phyloP scores from a whole-genome alignment of 768 basidiomycete species.

The Trametes elegans region DNA sequence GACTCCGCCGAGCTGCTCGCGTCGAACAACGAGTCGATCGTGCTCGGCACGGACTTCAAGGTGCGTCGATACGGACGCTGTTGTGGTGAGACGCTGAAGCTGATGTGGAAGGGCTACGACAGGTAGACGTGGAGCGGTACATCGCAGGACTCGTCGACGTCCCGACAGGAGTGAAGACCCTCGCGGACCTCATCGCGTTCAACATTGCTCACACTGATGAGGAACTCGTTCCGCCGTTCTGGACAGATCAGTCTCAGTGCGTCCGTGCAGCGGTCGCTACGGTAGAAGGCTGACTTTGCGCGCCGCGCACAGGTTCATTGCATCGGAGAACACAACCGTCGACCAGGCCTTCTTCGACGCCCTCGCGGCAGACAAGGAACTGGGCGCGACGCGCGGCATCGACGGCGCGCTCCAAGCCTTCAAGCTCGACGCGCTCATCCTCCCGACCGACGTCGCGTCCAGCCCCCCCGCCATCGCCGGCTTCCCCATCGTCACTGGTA shows the following conservation, averaged over 20 bases:
- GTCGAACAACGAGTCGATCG: conserved; percentile 50
- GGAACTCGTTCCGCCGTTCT: conserved; percentile 40
- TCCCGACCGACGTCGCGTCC: conserved; percentile 27
- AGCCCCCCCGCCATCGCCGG: conserved; percentile 52
- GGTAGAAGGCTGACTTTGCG: not conserved
- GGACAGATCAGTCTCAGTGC: conserved; percentile 37
- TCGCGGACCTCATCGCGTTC: conserved; percentile 57
- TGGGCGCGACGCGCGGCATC: conserved; percentile 35
- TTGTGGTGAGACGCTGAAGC: not conserved
- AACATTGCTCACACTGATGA: conserved; percentile 48
- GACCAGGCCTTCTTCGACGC: conserved; percentile 32
- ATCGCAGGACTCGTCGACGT: conserved; percentile 46
- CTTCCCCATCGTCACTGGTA: conserved; percentile 65
- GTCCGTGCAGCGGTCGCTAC: not conserved
- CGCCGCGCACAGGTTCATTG: conserved; percentile 32
- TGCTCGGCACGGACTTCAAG: conserved; percentile 59
- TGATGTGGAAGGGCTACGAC: conserved; percentile 20
- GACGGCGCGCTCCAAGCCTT: conserved; percentile 32
- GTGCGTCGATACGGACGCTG: conserved; percentile 30
- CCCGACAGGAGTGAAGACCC: conserved; percentile 53
- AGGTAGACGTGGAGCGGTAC: conserved; percentile 56
- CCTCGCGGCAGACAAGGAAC: conserved; percentile 30
- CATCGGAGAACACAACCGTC: conserved; percentile 25
- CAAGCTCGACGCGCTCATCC: conserved; percentile 34
- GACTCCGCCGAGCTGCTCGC: conserved; percentile 47